phyloP scores from a whole-genome alignment of 1,284 basidiomycete genomes.

The Termitomyces sp. region DNA sequence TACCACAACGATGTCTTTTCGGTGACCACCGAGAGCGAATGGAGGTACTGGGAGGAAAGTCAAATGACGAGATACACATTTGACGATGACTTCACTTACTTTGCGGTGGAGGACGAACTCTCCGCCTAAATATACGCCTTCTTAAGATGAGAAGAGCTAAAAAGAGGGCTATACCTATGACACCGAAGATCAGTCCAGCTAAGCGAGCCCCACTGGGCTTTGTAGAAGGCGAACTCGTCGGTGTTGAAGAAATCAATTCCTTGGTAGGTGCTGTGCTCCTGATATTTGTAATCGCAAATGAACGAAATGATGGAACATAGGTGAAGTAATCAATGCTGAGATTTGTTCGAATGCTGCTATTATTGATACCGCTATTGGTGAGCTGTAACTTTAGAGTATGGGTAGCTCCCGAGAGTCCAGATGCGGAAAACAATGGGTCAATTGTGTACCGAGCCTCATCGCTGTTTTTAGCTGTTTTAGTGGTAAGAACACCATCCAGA shows the following conservation, averaged over 20 bases:
- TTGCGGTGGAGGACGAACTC: constrained; percentile 1
- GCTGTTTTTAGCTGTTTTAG: background rate
- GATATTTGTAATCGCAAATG: background rate
- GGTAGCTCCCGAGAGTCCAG: background rate
- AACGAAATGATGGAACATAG: background rate
- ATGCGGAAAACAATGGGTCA: background rate
- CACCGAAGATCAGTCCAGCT: constrained; percentile 2
- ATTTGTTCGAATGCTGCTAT: background rate
- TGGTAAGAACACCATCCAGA: background rate
- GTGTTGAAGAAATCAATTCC: background rate
- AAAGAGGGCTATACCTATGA: constrained; percentile 1
- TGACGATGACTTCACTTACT: background rate
- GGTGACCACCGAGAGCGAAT: background rate
- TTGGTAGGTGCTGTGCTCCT: background rate
- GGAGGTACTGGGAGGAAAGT: background rate
- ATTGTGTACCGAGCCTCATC: background rate
- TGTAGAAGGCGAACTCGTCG: background rate
- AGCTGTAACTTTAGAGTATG: constrained; percentile 2
- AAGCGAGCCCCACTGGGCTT: constrained; percentile 4
- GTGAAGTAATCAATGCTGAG: background rate
- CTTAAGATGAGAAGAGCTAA: background rate
- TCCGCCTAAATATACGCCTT: background rate
- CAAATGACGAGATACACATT: background rate
- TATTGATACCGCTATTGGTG: background rate
- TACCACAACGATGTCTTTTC: background rate